Percentiles rank a stretch among this genome's conserved stretches.
phyloP scores from a whole-genome alignment of 2,329 filamentous ascomycete genomes.

The Verticillium nubilum region DNA sequence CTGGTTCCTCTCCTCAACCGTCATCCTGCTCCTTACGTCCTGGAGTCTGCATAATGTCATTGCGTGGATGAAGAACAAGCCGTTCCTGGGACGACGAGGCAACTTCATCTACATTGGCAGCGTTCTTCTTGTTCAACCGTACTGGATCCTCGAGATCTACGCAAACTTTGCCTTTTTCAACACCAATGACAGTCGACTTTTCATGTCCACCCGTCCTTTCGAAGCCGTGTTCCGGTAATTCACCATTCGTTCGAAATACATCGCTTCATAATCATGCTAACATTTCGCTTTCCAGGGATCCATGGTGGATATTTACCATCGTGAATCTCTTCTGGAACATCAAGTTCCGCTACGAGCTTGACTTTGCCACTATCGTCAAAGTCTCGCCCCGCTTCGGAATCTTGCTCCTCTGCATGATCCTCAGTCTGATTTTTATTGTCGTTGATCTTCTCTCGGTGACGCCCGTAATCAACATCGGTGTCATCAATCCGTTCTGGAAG shows the following conservation, averaged over 20 bases:
- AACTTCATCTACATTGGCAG: constrained; percentile 53
- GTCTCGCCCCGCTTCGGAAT: constrained; percentile 61
- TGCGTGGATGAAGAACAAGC: constrained; percentile 61
- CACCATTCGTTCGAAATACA: background rate
- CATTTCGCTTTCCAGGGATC: constrained; percentile 37
- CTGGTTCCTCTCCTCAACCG: constrained; percentile 59
- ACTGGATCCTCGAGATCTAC: constrained; percentile 61
- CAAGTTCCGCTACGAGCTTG: constrained; percentile 55
- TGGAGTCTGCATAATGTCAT: constrained; percentile 63
- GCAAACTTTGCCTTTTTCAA: constrained; percentile 63
- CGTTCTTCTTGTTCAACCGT: constrained; percentile 53
- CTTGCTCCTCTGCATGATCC: constrained; percentile 53
- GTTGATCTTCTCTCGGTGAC: constrained; percentile 58
- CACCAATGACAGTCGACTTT: constrained; percentile 41
- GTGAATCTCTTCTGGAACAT: constrained; percentile 57
- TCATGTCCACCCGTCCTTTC: constrained; percentile 48
- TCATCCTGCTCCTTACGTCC: constrained; percentile 55
- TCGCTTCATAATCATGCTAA: background rate
- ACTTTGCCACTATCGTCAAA: constrained; percentile 48
- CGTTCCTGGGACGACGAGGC: constrained; percentile 45
- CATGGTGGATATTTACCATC: constrained; percentile 64
- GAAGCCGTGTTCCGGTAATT: constrained; percentile 53
- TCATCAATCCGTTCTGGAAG: constrained; percentile 61
- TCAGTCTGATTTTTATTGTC: constrained; percentile 56
- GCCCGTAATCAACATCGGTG: constrained; percentile 33